Base-by-base conservation (phyloP, 305 asterid species). In the Stenogyne calaminthoides region DNA sequence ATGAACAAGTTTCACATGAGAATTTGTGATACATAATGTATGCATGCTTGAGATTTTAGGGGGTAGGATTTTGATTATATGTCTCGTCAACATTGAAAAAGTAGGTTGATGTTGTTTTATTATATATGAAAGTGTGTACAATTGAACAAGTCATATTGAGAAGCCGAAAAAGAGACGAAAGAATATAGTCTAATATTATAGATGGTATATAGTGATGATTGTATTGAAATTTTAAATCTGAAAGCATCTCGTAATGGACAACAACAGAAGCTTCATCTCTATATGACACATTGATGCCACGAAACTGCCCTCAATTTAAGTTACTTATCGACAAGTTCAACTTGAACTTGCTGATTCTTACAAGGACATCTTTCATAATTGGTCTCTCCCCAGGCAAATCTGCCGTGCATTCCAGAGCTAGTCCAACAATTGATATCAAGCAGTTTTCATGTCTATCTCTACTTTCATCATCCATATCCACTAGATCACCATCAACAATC, bases 351-450 rank as follows among this genome's bases (percentile, higher is more conserved):
- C 42, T 39, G 15, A 62, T 18, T 10, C 49, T 19, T 11, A 62
- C 32, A 0, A 37, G 16, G 16, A 62, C 68, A 39, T 62, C 68
- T 37, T 62, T 62, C 51, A 62, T 62, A 36, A 0, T 37, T 0
- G 32, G 67, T 32, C 67, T 62, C 29, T 62, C 49, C 2, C 4
- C 32, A 3, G 52, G 68, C 51, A 9, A n/a, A 37, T 62, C 68
- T 62, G 16, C 34, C 37, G 68, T 62, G 51, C 68, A 62, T 37
- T 59, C 44, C 44, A 59, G 44, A 59, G 65, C 42, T 27, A 59
- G 22, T 14, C 16, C 40, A 14, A 59, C 18, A 18, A 37, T 19
- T 16, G 52, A 9, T 16, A 34, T 5, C 29, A 61, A 61, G 15
- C 44, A 59, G 15, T 14, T 59, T 59, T 6, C 42, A 14, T 29